Conservation (phyloP, 2,329 filamentous ascomycete genomes). For the Bretziella fagacearum region DNA sequence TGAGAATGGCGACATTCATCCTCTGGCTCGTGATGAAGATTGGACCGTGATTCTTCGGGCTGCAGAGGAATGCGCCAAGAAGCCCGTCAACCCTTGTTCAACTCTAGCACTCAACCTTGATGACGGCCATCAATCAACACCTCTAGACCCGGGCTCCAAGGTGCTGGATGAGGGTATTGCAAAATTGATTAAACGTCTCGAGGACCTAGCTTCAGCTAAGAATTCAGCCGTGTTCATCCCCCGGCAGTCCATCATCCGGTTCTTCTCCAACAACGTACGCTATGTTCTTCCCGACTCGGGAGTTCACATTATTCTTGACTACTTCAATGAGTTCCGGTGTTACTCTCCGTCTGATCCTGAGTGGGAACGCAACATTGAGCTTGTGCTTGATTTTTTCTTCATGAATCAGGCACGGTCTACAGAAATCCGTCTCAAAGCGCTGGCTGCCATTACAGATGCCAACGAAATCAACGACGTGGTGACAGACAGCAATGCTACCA, state of each 20-base stretch:
- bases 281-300: constrained; percentile 46
- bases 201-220: constrained; percentile 28
- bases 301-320: constrained; percentile 45
- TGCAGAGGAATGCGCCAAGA: constrained; percentile 33
- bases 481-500: constrained; percentile 39
- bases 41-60: constrained; percentile 46
- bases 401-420: constrained; percentile 43
- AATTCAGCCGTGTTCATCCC: constrained; percentile 41
- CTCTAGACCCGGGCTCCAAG: background rate
- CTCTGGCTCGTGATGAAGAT: constrained; percentile 45
- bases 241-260: constrained; percentile 46
- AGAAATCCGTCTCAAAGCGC: constrained; percentile 42
- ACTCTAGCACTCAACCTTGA: background rate
- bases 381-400: constrained; percentile 47
- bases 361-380: constrained; percentile 47
- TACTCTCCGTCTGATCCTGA: constrained; percentile 53
- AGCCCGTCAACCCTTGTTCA: constrained; percentile 9
- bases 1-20: constrained; percentile 34
- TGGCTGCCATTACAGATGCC: constrained; percentile 42
- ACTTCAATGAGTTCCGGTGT: constrained; percentile 51
- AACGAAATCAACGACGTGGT: constrained; percentile 42
- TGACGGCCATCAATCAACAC: background rate
- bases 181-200: constrained; percentile 31
- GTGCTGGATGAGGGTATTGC: constrained; percentile 27
- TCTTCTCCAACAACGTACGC: constrained; percentile 43